phyloP scores from a whole-genome alignment of 495 filamentous ascomycete species.

The Neurospora sp. region DNA sequence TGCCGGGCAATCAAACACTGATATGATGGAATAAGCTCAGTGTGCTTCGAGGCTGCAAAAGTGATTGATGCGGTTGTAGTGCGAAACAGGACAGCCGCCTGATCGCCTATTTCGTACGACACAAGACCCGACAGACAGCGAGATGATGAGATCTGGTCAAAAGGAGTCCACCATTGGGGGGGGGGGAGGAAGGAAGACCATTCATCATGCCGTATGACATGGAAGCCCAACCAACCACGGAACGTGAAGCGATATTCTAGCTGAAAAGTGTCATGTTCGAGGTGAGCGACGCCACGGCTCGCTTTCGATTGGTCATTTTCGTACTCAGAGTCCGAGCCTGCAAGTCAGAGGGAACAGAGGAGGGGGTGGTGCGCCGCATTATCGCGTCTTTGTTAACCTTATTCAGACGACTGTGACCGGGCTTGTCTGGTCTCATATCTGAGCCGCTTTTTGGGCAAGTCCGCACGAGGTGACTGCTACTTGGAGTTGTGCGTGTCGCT shows the following conservation, averaged over 20 bases:
- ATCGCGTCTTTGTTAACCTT: constrained; percentile 20
- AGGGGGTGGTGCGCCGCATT: neutral
- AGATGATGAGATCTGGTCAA: neutral
- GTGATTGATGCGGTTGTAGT: neutral
- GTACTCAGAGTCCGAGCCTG: neutral
- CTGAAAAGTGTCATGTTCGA: neutral
- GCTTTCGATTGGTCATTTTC: neutral
- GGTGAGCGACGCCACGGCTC: neutral
- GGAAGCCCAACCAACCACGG: neutral
- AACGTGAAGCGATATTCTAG: neutral
- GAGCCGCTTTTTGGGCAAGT: neutral
- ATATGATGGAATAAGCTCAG: neutral
- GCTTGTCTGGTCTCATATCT: neutral
- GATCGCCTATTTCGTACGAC: neutral
- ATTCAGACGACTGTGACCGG: constrained; percentile 19
- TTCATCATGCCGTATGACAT: neutral
- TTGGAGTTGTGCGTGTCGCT: neutral
- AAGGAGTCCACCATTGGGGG: neutral
- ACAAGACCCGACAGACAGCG: neutral
- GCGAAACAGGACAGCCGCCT: constrained; percentile 2
- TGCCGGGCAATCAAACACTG: neutral
- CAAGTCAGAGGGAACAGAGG: neutral
- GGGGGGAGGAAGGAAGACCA: neutral
- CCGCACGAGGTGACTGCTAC: neutral
- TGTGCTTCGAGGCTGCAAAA: neutral